A percentile compares a stretch with the other conserved stretches of the same genome.
Evolutionary conservation across 2,329 filamentous ascomycete species (phyloP).

Genomic region (Didymella pomorum): DNA sequence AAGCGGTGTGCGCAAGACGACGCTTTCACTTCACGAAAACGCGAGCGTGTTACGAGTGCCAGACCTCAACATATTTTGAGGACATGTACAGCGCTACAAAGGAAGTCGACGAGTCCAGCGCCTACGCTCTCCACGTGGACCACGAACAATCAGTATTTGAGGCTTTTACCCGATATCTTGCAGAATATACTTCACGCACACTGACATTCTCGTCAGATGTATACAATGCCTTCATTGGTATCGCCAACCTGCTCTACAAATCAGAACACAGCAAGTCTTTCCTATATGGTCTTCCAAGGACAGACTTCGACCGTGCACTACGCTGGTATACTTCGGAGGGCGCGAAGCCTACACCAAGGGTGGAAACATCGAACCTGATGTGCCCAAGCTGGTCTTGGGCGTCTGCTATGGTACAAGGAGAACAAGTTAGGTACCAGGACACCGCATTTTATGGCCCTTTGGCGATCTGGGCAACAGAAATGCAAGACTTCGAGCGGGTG

Average conservation of each 20-base stretch:
- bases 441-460: background rate
- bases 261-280: background rate
- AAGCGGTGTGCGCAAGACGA: background rate
- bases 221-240: background rate
- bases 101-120: background rate
- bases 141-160: background rate
- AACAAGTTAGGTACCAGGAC: background rate
- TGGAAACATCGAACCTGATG: background rate
- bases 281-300: background rate
- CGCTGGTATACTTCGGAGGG: constrained; percentile 1
- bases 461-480: background rate
- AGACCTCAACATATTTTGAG: background rate
- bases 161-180: background rate
- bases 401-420: background rate
- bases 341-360: background rate
- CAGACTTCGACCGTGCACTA: background rate
- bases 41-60: background rate
- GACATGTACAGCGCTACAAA: background rate
- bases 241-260: background rate
- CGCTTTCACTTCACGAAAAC: background rate
- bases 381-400: constrained; percentile 5
- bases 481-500: background rate
- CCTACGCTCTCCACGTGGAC: background rate
- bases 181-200: background rate
- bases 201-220: background rate